These are phyloP conservation scores for Irpex rosettiformis DNA, from an alignment of 1,284 basidiomycete genomes.

Conservation along the genomic window DNA sequence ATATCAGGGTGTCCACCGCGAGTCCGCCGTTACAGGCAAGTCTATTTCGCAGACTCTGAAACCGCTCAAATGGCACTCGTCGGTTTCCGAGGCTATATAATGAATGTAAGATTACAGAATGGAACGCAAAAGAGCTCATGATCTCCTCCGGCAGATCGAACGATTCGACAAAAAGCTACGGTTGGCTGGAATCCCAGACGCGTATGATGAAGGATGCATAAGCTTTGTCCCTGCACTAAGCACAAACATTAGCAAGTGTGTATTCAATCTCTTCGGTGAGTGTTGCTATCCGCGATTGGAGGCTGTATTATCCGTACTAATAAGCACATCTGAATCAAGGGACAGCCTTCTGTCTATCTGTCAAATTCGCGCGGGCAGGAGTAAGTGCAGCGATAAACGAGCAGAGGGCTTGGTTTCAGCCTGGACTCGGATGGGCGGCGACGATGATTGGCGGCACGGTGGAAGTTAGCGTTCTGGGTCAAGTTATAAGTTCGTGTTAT, in stretches of 20 bases:
- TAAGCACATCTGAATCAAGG: neutral
- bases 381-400: neutral
- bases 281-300: neutral
- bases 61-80: too few relatives aligned
- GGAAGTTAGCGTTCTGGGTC: neutral
- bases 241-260: too few relatives aligned
- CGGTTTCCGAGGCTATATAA: too few relatives aligned
- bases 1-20: neutral
- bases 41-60: neutral
- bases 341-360: neutral
- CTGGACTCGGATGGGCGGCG: neutral
- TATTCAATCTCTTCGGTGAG: too few relatives aligned
- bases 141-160: neutral
- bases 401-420: neutral
- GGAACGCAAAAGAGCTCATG: neutral
- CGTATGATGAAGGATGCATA: neutral
- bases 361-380: neutral
- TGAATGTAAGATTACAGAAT: too few relatives aligned
- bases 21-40: neutral
- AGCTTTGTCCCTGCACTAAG: neutral
- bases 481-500: too few relatives aligned
- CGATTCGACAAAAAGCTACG: neutral
- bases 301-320: neutral
- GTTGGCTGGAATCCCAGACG: neutral
- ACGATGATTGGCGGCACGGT: neutral